Conservation (phyloP, 2,329 filamentous ascomycete genomes). For the Chrysoporthe puriensis region DNA sequence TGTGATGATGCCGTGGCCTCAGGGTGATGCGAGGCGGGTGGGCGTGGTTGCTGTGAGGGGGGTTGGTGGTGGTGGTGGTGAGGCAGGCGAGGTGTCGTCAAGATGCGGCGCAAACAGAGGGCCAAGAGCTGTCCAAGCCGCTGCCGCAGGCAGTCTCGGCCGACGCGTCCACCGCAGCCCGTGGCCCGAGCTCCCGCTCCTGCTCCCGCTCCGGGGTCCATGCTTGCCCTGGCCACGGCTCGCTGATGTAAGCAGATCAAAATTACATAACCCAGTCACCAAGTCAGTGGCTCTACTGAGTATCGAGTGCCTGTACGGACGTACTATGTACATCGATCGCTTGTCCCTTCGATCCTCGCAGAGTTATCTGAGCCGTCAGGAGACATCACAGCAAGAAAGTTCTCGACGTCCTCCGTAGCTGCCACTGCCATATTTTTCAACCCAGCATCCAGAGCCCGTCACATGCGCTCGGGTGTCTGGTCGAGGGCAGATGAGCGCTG, state of each 20-base stretch:
- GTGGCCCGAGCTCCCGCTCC: slow-evolving; percentile 25
- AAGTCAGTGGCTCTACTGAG: not conserved
- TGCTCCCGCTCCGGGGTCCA: not conserved
- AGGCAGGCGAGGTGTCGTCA: slow-evolving; percentile 26
- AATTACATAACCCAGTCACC: not conserved
- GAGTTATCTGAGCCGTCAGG: too few relatives aligned
- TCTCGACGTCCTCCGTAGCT: too few relatives aligned
- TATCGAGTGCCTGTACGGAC: too few relatives aligned
- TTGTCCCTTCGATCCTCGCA: too few relatives aligned
- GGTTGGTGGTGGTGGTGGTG: slow-evolving; percentile 12
- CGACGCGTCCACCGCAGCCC: slow-evolving; percentile 24
- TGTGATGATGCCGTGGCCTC: not conserved
- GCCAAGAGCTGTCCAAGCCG: slow-evolving; percentile 26
- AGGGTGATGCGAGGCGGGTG: not conserved
- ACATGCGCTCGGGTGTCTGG: not conserved
- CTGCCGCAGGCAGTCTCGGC: slow-evolving; percentile 29
- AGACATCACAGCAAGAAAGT: too few relatives aligned
- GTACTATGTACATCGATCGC: too few relatives aligned
- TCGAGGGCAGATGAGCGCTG: slow-evolving; percentile 1
- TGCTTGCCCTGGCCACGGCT: slow-evolving; percentile 19
- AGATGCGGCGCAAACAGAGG: slow-evolving; percentile 28
- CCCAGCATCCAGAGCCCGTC: not conserved
- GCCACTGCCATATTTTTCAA: not conserved
- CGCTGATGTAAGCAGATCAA: slow-evolving; percentile 21
- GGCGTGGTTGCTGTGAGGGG: not conserved